Evolutionary conservation across 192 early-diverging fungal genomes (phyloP).

Genomic region (Mortierella alpina): DNA sequence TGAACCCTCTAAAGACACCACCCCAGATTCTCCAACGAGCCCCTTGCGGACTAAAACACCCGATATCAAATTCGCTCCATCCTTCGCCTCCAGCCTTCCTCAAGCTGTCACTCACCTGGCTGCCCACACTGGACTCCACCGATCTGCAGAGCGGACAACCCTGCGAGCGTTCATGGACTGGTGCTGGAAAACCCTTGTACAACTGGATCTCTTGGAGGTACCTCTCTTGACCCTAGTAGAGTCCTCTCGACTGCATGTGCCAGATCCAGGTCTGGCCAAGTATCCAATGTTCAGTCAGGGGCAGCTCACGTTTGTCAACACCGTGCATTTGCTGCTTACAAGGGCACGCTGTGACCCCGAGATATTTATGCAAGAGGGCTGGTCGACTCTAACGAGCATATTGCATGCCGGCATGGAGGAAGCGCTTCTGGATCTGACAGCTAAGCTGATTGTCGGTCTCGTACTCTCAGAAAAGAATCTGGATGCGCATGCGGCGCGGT

Average conservation of each 20-base stretch:
- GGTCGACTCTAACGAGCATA: slow-evolving; percentile 52
- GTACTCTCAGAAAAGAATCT: slow-evolving; percentile 22
- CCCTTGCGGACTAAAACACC: slow-evolving; percentile 13
- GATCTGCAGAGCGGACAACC: slow-evolving; percentile 19
- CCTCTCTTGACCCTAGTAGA: slow-evolving; percentile 16
- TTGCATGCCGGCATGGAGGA: slow-evolving; percentile 36
- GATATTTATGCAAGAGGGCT: slow-evolving; percentile 59
- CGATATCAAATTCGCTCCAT: slow-evolving; percentile 10
- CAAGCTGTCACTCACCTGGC: slow-evolving; percentile 40
- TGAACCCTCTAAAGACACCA: neutral
- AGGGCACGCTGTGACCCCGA: slow-evolving; percentile 48
- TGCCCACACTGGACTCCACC: slow-evolving; percentile 44
- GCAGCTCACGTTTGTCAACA: slow-evolving; percentile 52
- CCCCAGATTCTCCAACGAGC: neutral
- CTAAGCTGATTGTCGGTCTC: slow-evolving; percentile 38
- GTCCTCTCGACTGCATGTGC: slow-evolving; percentile 29
- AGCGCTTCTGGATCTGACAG: slow-evolving; percentile 30
- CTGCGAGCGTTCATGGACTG: slow-evolving; percentile 57
- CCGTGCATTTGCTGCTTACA: slow-evolving; percentile 55
- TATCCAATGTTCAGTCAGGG: slow-evolving; percentile 29
- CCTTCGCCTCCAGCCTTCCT: slow-evolving; percentile 36
- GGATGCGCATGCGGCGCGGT: slow-evolving; percentile 11
- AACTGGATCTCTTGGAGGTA: slow-evolving; percentile 44
- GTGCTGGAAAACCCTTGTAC: slow-evolving; percentile 53
- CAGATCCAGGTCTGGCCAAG: slow-evolving; percentile 46